phyloP scores from a whole-genome alignment of 257 asterid genomes.

The Lithospermum erythrorhizon region DNA sequence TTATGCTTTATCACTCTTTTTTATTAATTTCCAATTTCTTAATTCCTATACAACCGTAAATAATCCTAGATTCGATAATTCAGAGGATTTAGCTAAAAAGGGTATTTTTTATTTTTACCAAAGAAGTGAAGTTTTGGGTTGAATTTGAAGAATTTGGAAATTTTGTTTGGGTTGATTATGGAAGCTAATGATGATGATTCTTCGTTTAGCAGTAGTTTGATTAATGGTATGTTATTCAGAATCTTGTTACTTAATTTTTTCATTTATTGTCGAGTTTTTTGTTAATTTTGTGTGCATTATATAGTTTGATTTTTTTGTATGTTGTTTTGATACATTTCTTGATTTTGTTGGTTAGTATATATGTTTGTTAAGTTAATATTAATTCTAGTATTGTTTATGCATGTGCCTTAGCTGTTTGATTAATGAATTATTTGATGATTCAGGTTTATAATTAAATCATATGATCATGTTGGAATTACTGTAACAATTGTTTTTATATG shows the following conservation, averaged over 20 bases:
- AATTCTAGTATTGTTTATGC: neutral
- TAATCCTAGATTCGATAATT: neutral
- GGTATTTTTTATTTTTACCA: neutral
- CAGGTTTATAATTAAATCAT: too few relatives aligned
- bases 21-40: conserved; percentile 90
- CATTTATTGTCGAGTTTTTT: too few relatives aligned
- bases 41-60: conserved; percentile 82
- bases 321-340: neutral
- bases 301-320: neutral
- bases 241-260: too few relatives aligned
- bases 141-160: neutral
- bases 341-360: neutral
- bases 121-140: neutral
- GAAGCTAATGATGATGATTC: neutral
- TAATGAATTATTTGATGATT: too few relatives aligned
- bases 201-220: neutral
- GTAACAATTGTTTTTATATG: too few relatives aligned
- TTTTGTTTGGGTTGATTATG: neutral
- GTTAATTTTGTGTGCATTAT: neutral
- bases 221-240: neutral
- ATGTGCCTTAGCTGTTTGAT: neutral
- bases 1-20: conserved; percentile 4
- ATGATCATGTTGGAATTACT: too few relatives aligned
- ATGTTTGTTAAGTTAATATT: too few relatives aligned
- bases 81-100: neutral